Evolutionary conservation across 306 rosid genomes (phyloP), one percentile per base, ranked within the genome.

Genomic region (Hylodesmum podocarpum): DNA sequence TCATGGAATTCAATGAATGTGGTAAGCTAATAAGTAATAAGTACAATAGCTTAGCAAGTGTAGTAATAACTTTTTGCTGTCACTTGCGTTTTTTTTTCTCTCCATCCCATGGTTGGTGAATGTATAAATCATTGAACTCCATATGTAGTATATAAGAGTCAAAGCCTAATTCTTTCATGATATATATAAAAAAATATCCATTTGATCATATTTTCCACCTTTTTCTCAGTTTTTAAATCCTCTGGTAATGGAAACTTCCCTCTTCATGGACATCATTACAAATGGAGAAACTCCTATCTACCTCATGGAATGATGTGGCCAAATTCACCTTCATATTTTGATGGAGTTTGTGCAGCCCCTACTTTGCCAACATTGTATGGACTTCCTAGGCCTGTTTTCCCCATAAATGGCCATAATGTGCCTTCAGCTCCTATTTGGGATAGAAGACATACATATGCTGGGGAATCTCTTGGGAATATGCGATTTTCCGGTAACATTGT

Each of bases 351-450:
- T 70, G 72, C 76, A 47, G 53, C 76, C 11, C 82, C 81, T 68
- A 59, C 49, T 28, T 63, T 81, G 28, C 80, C 86, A 50, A 88
- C 86, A 55, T 72, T 85, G 71, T 76, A 82, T 46, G 87, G 86
- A 69, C 69, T 78, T 82, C 83, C 90, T 67, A 73, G 85, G 57
- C 14, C 79, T 64, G 75, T 65, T 71, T 46, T 72, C 37, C 41
- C 85, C 82, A 41, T 81, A 85, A 76, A 73, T 86, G 63, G 59
- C 62, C 89, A 79, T 37, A 88, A 78, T 53, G 83, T 84, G 61
- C 84, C 79, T 59, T 86, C 90, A 53, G 88, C 90, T 43, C 87
- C 90, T 19, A 76, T 82, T 36, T 88, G 95, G 95, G 86, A 86
- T 78, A 73, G 72, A 71, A 88, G 67, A 71, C 80, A 72, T 70